Evolutionary conservation across 345 rosid species (phyloP).

Genomic region (Corymbia maculata): DNA sequence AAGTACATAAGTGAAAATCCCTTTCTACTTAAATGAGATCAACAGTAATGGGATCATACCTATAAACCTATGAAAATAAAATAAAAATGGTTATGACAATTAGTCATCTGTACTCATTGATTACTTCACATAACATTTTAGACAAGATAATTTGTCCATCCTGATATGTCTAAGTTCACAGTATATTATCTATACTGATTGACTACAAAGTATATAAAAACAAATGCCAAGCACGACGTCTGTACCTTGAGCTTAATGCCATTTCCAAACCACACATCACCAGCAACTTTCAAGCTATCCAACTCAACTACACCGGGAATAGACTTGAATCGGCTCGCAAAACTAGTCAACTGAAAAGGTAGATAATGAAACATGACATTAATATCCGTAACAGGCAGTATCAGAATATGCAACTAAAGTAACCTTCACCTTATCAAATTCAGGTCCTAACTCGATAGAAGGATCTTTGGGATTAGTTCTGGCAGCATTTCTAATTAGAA

Average conservation of each 20-base stretch:
- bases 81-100: not conserved
- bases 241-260: slow-evolving; percentile 46
- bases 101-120: not conserved
- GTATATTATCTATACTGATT: not conserved
- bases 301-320: slow-evolving; percentile 45
- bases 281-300: slow-evolving; percentile 45
- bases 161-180: not conserved
- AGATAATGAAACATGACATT: not conserved
- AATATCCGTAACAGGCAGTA: not conserved
- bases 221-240: not conserved
- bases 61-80: not conserved
- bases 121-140: not conserved
- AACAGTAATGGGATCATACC: not conserved
- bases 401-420: not conserved
- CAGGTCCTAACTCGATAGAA: slow-evolving; percentile 36
- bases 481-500: slow-evolving; percentile 19
- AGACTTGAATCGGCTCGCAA: slow-evolving; percentile 37
- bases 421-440: slow-evolving; percentile 39
- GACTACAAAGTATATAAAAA: not conserved
- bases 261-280: slow-evolving; percentile 67
- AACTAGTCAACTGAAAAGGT: slow-evolving; percentile 27
- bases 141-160: not conserved
- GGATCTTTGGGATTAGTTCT: slow-evolving; percentile 36
- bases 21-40: not conserved
- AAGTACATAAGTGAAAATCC: not conserved